phyloP scores from a whole-genome alignment of 2,329 filamentous ascomycete species.

The Nemania bipapillata region DNA sequence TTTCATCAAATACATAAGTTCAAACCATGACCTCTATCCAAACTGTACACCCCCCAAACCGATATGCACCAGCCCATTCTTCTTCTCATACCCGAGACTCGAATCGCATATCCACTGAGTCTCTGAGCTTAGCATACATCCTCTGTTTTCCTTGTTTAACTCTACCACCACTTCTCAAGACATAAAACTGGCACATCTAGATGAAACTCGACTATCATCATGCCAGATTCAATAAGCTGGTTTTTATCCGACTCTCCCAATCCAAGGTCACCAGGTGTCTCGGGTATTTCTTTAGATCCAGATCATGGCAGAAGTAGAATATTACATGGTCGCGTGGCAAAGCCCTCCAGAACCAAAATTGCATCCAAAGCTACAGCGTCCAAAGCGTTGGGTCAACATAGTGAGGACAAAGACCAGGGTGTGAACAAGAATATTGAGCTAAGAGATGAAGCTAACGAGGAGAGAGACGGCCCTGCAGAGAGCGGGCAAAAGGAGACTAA shows the following conservation, averaged over 20 bases:
- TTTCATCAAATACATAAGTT: conserved; percentile 4
- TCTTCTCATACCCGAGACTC: not conserved
- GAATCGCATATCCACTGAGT: not conserved
- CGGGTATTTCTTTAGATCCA: conserved; percentile 2
- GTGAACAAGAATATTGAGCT: too few relatives aligned
- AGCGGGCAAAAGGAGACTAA: not conserved
- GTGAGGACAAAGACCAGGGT: not conserved
- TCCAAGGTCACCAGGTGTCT: not conserved
- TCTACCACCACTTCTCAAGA: not conserved
- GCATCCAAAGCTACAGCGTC: not conserved
- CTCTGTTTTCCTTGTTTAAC: not conserved
- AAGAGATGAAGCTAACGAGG: not conserved
- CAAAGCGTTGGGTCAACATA: not conserved
- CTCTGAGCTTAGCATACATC: not conserved
- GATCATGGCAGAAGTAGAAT: conserved; percentile 29
- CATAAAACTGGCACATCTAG: not conserved
- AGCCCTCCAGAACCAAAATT: conserved; percentile 20
- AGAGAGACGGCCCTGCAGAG: too few relatives aligned
- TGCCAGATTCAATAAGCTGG: conserved; percentile 37
- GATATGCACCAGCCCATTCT: not conserved
- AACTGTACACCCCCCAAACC: not conserved
- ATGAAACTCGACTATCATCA: conserved; percentile 13
- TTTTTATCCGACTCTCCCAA: conserved; percentile 20
- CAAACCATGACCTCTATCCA: not conserved
- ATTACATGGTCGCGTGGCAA: conserved; percentile 43